A percentile compares a stretch with the other conserved stretches of the same genome.
phyloP scores from a whole-genome alignment of 768 basidiomycete genomes.

The Sporobolomyces pararoseus region DNA sequence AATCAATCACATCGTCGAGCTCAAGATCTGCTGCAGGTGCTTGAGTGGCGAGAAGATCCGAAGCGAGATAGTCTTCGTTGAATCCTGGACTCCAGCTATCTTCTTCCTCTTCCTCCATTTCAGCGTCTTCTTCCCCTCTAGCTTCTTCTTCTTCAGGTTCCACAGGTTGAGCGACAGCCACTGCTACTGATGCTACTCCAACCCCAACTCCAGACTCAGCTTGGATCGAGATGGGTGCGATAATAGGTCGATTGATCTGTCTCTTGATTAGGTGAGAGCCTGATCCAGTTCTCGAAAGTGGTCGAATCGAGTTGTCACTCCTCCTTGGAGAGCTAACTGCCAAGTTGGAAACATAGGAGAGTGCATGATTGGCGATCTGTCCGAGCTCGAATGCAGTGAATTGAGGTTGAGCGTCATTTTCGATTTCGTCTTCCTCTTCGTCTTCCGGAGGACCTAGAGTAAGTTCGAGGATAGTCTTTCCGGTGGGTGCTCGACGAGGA shows the following conservation, averaged over 20 bases:
- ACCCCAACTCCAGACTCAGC: not conserved
- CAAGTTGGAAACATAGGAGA: conserved; percentile 9
- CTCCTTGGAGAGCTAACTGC: not conserved
- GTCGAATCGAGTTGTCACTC: not conserved
- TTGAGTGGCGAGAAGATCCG: conserved; percentile 10
- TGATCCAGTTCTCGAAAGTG: not conserved
- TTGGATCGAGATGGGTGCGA: not conserved
- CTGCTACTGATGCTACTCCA: not conserved
- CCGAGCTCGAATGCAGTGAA: conserved; percentile 8
- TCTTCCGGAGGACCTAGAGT: not conserved
- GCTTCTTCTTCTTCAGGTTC: not conserved
- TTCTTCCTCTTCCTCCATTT: not conserved
- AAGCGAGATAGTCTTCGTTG: not conserved
- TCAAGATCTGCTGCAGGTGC: not conserved
- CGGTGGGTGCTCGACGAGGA: not conserved
- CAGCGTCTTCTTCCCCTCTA: not conserved
- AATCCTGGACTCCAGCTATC: not conserved
- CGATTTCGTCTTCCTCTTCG: not conserved
- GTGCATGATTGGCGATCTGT: not conserved
- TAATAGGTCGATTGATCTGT: not conserved
- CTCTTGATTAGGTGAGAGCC: not conserved
- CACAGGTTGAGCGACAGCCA: not conserved
- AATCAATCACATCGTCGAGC: conserved; percentile 5
- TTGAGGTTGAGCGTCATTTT: not conserved
- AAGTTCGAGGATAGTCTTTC: conserved; percentile 20